Base-by-base conservation (phyloP, 2,329 filamentous ascomycete species). In the Phyllosticta citrichinensis region DNA sequence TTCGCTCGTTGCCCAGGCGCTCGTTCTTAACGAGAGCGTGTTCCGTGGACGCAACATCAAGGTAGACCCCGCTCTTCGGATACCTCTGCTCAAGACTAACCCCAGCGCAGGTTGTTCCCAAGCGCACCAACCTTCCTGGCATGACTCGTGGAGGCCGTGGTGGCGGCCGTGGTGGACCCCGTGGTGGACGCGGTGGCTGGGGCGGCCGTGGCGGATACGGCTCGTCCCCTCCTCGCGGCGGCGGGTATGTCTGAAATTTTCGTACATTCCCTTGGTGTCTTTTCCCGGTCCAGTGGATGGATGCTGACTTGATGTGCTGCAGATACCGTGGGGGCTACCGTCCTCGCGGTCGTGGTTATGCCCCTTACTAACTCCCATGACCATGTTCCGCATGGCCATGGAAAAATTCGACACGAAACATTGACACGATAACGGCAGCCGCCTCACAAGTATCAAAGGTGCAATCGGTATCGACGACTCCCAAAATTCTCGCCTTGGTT, bases 1-100 rank as follows among this genome's bases (percentile, higher is more conserved):
- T 56, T 92, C 85, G 75, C 81, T 62, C 64, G 93, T 99, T 65
- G 91, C 90, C 55, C 90, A 96, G 74, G 94, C 94, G 25, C 83
- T 99, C 63, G 91, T 97, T 51, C 81, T 99, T 62, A 97, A 99
- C 74, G 94, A 99, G 77, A 97, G 91, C 75, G 82, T 95, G 62
- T 96, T 99, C 78, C 91, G 94, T 70, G 92, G 91, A 64, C 86
- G 94, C 70, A 95, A 94, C 74, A 85, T 99, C 74, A 99, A 99
- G 85, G 94, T 97, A 72, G 66, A 76, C 63, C 35, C 27, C 47
- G 9, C 10, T 40, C 1, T 51, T 22, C 8, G 9, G 56, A 20
- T 54, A 17, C 22, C 19, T 25, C 55, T 56, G 14, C 2, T 54
- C n/a, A 40, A 24, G 27, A 22, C 52, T 33, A 33, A 53, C 40